Evolutionary conservation across 2,329 filamentous ascomycete genomes (phyloP).

Genomic region (Fusarium cyanostomum): DNA sequence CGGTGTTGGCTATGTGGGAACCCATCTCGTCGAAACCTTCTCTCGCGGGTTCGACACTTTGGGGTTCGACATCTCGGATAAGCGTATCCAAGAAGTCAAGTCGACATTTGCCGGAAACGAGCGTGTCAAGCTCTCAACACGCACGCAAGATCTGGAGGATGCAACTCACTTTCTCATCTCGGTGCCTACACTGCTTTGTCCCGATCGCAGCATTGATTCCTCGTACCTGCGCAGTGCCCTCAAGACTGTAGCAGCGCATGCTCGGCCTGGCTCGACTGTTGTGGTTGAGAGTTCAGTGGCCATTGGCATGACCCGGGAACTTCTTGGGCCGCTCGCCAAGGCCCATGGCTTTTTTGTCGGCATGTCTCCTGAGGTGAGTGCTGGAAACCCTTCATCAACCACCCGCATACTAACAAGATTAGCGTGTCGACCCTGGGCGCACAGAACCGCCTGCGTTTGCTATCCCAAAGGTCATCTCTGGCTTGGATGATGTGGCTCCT

Average conservation of each 20-base stretch:
- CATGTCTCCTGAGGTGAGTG: conserved; percentile 54
- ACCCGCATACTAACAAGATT: not conserved
- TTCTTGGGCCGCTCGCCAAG: conserved; percentile 56
- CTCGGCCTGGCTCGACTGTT: conserved; percentile 54
- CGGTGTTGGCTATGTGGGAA: conserved; percentile 62
- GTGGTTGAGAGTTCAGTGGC: conserved; percentile 62
- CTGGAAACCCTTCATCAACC: too few species aligned
- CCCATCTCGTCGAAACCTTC: conserved; percentile 56
- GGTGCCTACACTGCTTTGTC: conserved; percentile 58
- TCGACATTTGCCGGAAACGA: conserved; percentile 48
- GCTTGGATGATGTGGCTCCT: conserved; percentile 56
- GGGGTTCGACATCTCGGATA: conserved; percentile 55
- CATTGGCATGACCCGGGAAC: conserved; percentile 60
- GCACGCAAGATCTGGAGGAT: conserved; percentile 40
- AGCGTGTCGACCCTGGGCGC: conserved; percentile 61
- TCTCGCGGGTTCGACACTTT: conserved; percentile 50
- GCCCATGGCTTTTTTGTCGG: conserved; percentile 53
- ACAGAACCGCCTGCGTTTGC: conserved; percentile 47
- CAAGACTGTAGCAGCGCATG: conserved; percentile 50
- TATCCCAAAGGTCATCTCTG: conserved; percentile 63
- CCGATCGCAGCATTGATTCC: conserved; percentile 56
- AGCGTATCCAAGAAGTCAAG: conserved; percentile 47
- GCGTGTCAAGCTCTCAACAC: conserved; percentile 4
- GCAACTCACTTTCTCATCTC: conserved; percentile 62
- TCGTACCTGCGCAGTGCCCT: conserved; percentile 56